Percentiles rank a stretch among this genome's conserved stretches.
Evolutionary conservation across 768 basidiomycete genomes (phyloP).

Genomic region (Podaxis sp.): DNA sequence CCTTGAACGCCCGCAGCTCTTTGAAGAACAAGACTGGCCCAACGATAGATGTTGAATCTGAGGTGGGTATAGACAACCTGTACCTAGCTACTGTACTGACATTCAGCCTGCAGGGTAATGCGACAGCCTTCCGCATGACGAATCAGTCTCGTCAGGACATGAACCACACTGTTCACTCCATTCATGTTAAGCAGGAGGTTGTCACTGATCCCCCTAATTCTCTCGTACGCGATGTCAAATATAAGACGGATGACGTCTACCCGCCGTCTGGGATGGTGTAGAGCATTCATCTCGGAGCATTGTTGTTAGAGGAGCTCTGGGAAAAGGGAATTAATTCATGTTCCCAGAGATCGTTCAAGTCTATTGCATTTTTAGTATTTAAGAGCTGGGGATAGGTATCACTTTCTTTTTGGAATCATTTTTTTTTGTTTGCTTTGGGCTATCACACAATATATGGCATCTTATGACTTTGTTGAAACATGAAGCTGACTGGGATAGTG

Average conservation of each 20-base stretch:
- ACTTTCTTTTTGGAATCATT: neutral
- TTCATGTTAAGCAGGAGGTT: conserved; percentile 27
- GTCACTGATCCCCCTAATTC: conserved; percentile 16
- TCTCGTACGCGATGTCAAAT: conserved; percentile 17
- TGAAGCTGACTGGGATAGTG: no score
- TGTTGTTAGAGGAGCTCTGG: neutral
- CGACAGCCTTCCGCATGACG: conserved; percentile 24
- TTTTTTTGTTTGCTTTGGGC: neutral
- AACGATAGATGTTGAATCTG: conserved; percentile 23
- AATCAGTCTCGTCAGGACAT: conserved; percentile 18
- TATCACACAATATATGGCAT: neutral
- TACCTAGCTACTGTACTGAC: neutral
- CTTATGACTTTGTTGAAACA: no score
- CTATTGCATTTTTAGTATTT: neutral
- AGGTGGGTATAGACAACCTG: conserved; percentile 12
- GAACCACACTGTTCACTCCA: conserved; percentile 19
- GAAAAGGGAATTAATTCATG: neutral
- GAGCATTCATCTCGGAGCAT: neutral
- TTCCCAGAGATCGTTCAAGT: neutral
- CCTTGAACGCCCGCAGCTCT: conserved; percentile 26
- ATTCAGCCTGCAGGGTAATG: conserved; percentile 1
- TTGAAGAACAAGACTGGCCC: conserved; percentile 19
- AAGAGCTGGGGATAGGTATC: no score
- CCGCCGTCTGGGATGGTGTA: neutral
- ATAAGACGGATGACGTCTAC: conserved; percentile 16